Base-by-base conservation (phyloP, 2,329 filamentous ascomycete species). In the Ascochyta viciae-villosae region DNA sequence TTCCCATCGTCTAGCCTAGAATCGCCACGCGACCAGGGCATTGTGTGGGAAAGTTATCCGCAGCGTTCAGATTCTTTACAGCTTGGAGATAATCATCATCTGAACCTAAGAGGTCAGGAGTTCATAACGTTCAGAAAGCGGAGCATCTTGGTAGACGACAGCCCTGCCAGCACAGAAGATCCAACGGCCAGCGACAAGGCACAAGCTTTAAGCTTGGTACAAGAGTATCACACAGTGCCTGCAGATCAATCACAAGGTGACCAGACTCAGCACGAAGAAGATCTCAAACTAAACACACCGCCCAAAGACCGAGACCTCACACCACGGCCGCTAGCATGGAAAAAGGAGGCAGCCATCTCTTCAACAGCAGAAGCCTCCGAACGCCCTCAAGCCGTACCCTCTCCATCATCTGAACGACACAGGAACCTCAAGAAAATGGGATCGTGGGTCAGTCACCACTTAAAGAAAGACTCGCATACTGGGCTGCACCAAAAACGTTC, bases 181-280 rank as follows among this genome's bases (percentile, higher is more conserved):
- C 23, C 29, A 4, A 29, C 65, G 1, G 52, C 67, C 52, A 60
- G 63, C 37, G 64, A 67, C 7, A 65, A 61, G 42, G 29, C 40
- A 29, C 52, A 45, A 26, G 46, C 52, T 15, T 48, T 63, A 31
- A 67, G 64, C 46, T 68, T 71, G 40, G 66, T 64, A 12, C 67
- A 72, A 50, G 72, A 72, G 16, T 73, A 73, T 33, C 71, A 73
- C 38, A 54, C 66, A 29, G 51, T 69, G 5, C 47, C 74, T 6
- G 58, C 59, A 13, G 63, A 70, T 24, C 65, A 66, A 34, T 70
- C 70, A 40, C 58, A 65, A n/a, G 59, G 65, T 35, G 45, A 33
- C 4, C 31, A 31, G 19, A 10, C 22, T n/a, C 23, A 16, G 15
- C 4, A 51, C 44, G 56, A 42, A 19, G 54, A 47, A 27, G 6